A percentile compares a stretch with the other conserved stretches of the same genome.
phyloP scores from a whole-genome alignment of 1,284 basidiomycete genomes.

The Boletus mariae region DNA sequence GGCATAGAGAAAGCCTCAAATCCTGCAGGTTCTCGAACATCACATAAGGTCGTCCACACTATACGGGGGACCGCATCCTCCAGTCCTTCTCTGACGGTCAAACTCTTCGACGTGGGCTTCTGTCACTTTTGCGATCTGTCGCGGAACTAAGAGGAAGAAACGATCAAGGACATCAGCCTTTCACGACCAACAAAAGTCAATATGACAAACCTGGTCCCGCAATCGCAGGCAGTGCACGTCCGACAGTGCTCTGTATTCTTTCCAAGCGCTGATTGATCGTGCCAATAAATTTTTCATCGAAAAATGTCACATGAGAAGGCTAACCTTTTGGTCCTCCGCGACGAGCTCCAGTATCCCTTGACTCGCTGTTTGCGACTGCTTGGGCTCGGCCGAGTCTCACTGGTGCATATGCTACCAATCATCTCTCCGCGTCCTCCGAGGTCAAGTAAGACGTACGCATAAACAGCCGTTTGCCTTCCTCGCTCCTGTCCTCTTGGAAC shows the following conservation, averaged over 20 bases:
- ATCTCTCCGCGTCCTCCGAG: background rate
- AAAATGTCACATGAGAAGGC: background rate
- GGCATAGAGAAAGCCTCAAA: too few species aligned
- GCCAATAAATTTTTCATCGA: slow-evolving; percentile 5
- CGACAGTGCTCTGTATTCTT: slow-evolving; percentile 12
- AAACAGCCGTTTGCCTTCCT: slow-evolving; percentile 15
- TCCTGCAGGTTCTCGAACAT: background rate
- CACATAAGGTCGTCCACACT: slow-evolving; percentile 15
- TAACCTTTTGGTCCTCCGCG: slow-evolving; percentile 1
- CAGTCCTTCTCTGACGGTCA: background rate
- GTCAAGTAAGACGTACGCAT: slow-evolving; percentile 4
- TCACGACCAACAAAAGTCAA: background rate
- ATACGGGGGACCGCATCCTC: slow-evolving; percentile 2
- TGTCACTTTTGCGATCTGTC: slow-evolving; percentile 12
- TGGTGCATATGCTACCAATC: background rate
- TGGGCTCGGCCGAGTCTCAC: slow-evolving; percentile 14
- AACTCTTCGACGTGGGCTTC: slow-evolving; percentile 16
- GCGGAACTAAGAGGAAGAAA: slow-evolving; percentile 10
- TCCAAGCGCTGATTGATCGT: slow-evolving; percentile 13
- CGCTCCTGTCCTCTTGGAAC: slow-evolving; percentile 20
- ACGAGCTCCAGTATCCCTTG: slow-evolving; percentile 16
- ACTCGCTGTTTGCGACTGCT: slow-evolving; percentile 15
- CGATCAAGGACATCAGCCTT: background rate
- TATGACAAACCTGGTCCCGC: slow-evolving; percentile 7
- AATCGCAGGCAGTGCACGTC: slow-evolving; percentile 10